These are phyloP conservation scores for Heliamphora pulchella DNA, from an alignment of 179 eudicot genomes.

Conservation along the genomic window DNA sequence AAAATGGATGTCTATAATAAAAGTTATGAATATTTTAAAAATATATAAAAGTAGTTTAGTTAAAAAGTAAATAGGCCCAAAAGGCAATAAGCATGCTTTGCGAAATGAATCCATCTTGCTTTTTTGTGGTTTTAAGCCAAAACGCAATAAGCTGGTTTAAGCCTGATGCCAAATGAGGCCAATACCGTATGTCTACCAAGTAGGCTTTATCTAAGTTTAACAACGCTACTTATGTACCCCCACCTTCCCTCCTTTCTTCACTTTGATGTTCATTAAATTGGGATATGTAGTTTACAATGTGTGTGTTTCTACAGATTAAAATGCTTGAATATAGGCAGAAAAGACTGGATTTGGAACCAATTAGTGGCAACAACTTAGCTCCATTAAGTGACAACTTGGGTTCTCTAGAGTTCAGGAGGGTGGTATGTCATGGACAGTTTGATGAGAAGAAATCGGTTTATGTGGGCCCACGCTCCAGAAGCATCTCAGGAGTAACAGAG, in stretches of 20 bases:
- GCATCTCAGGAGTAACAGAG: slow-evolving; percentile 96
- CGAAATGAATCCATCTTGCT: no score
- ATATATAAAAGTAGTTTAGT: no score
- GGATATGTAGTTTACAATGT: background rate
- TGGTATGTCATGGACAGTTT: slow-evolving; percentile 56
- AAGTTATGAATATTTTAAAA: no score
- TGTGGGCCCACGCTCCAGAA: slow-evolving; percentile 93
- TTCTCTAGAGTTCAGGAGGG: slow-evolving; percentile 67
- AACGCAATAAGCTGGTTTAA: no score
- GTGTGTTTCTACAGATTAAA: slow-evolving; percentile 44
- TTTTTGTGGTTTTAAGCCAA: no score
- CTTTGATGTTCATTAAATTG: background rate
- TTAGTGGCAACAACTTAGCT: slow-evolving; percentile 40
- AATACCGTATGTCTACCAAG: no score
- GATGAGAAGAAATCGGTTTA: slow-evolving; percentile 73
- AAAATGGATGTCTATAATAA: no score
- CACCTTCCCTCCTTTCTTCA: background rate
- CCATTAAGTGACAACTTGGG: slow-evolving; percentile 31
- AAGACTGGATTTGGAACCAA: slow-evolving; percentile 62
- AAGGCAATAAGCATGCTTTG: no score
- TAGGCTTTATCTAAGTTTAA: background rate
- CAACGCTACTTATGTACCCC: background rate
- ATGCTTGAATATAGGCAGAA: slow-evolving; percentile 73
- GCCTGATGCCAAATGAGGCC: no score
- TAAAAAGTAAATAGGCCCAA: no score